phyloP scores from a whole-genome alignment of 1,139 yeast species.

The Entelexis paramagnoliae region DNA sequence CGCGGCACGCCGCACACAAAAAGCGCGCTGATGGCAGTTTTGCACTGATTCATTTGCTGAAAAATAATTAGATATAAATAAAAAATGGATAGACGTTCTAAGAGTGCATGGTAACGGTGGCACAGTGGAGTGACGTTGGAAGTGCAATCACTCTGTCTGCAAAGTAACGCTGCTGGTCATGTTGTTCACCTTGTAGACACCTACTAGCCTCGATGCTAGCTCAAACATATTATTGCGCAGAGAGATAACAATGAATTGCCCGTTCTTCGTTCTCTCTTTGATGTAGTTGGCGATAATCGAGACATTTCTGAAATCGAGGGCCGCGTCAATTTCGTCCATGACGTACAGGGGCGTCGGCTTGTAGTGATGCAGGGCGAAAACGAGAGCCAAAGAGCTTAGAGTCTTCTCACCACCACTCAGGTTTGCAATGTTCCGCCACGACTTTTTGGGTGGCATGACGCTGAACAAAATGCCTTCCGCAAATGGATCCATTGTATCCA shows the following conservation, averaged over 20 bases:
- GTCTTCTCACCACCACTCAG: slow-evolving; percentile 98
- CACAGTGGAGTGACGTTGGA: no score
- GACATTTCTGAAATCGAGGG: slow-evolving; percentile 91
- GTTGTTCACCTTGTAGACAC: slow-evolving; percentile 86
- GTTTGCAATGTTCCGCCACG: slow-evolving; percentile 93
- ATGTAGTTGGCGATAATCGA: slow-evolving; percentile 96
- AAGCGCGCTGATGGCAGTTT: no score
- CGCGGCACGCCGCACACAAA: no score
- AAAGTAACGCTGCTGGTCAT: slow-evolving; percentile 73
- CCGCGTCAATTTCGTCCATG: slow-evolving; percentile 99
- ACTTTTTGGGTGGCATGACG: slow-evolving; percentile 98
- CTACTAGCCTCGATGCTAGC: slow-evolving; percentile 84
- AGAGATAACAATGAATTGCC: slow-evolving; percentile 92
- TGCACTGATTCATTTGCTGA: no score
- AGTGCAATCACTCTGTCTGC: slow-evolving; percentile 8
- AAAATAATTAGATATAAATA: not conserved
- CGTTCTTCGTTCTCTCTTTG: slow-evolving; percentile 88
- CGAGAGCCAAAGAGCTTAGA: slow-evolving; percentile 84
- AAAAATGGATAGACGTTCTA: no score
- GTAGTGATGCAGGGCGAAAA: slow-evolving; percentile 90
- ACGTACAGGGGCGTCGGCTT: slow-evolving; percentile 97
- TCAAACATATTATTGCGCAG: slow-evolving; percentile 97
- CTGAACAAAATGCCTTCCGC: slow-evolving; percentile 93
- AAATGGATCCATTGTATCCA: slow-evolving; percentile 94
- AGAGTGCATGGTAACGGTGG: no score